Evolutionary conservation across 805 yeast species (phyloP), one percentile per base, ranked within the genome.

Genomic region (Candida palmyrensis): DNA sequence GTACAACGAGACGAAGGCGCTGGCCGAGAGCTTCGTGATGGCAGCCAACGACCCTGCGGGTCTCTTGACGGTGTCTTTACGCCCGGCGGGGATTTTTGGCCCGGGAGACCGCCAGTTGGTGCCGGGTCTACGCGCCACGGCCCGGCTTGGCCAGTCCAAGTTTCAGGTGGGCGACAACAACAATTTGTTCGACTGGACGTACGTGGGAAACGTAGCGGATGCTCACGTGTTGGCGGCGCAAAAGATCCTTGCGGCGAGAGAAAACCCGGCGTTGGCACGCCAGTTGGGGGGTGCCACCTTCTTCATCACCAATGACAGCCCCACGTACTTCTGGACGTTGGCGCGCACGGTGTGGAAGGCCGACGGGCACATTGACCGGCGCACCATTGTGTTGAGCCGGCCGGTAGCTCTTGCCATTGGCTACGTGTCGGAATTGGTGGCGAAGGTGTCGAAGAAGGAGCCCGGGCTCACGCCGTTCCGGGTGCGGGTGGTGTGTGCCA

Each of bases 71-170:
- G 82, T 85, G 23, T 92, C 96, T 2, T 60, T 92, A 30, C 75
- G 99, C 42, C 98, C 98, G 1, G 96, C 98, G 1, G 99, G 98
- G 25, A 88, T 92, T 30, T 92, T 92, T 64, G 99, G 98, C 4
- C 98, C 97, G 5, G 97, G 98, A 27, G 98, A 92, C 57, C 77
- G 98, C 40, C 99, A 92, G 57, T 65, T 92, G 50, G 92, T 92
- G 29, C 98, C 98, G 9, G 95, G 95, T 3, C 67, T 92, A 38
- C 77, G 96, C 51, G 72, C 72, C 11, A 96, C 86, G 27, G 88
- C 95, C 3, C 72, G 73, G 38, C 63, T 75, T 35, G 95, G 95
- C 6, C 96, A 90, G 57, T 82, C 92, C 15, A 83, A 83, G 57
- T 86, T 86, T 58, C 99, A 92, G 61, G 69, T 92, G 30, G 98